Evolutionary conservation across 306 rosid species (phyloP).

Genomic region (Rosa chinensis): DNA sequence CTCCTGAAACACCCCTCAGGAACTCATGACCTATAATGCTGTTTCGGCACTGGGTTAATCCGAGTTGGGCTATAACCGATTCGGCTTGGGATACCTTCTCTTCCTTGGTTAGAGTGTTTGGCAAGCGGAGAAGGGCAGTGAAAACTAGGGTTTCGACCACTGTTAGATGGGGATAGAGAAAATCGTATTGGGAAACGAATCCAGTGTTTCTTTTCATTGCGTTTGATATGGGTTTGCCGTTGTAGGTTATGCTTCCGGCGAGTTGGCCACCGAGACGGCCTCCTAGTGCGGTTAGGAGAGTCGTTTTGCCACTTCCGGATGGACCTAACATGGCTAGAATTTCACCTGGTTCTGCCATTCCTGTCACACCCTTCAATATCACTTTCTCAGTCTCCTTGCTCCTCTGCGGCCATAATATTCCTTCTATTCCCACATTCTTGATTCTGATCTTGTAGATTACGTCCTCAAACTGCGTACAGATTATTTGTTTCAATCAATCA

Average conservation of each 20-base stretch:
- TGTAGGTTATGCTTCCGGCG: constrained; percentile 41
- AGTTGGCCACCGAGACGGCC: constrained; percentile 53
- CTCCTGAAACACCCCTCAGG: constrained; percentile 67
- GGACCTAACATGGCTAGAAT: constrained; percentile 85
- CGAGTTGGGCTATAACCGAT: constrained; percentile 51
- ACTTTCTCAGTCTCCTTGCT: constrained; percentile 35
- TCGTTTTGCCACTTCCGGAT: constrained; percentile 86
- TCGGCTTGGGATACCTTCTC: constrained; percentile 45
- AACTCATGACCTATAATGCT: constrained; percentile 44
- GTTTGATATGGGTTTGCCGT: constrained; percentile 43
- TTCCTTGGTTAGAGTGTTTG: constrained; percentile 38
- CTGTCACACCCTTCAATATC: constrained; percentile 55
- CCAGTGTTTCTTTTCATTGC: constrained; percentile 53
- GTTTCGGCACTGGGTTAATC: constrained; percentile 53
- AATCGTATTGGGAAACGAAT: constrained; percentile 73
- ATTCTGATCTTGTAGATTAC: constrained; percentile 50
- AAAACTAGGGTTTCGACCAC: constrained; percentile 65
- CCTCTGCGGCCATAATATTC: constrained; percentile 19
- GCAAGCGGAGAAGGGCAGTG: constrained; percentile 70
- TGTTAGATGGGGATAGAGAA: constrained; percentile 61
- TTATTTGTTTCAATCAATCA: background rate
- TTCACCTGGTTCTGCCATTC: constrained; percentile 60
- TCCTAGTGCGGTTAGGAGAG: constrained; percentile 63
- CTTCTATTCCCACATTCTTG: constrained; percentile 13
- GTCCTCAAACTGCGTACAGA: constrained; percentile 46